Evolutionary conservation across 306 rosid genomes (phyloP).

Genomic region (Prunus kanzakura): DNA sequence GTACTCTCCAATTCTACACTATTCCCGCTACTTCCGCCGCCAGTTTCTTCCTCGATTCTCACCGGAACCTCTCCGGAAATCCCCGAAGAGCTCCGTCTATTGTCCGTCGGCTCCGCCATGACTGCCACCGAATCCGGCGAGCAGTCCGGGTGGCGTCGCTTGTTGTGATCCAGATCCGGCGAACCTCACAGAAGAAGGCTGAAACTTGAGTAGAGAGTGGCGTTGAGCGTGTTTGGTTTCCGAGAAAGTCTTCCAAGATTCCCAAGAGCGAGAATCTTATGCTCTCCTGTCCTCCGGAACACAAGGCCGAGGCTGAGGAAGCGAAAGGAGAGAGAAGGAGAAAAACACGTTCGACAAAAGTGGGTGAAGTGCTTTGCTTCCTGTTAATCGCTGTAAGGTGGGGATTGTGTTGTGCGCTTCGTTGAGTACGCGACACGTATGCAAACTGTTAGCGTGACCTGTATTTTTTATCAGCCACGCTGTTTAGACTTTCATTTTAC

Average conservation of each 20-base stretch:
- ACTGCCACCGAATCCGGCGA: conserved; percentile 26
- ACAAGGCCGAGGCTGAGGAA: background rate
- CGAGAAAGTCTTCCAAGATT: background rate
- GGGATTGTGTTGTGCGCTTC: background rate
- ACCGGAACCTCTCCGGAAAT: conserved; percentile 32
- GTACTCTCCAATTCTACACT: conserved; percentile 31
- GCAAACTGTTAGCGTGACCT: background rate
- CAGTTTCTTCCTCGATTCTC: conserved; percentile 21
- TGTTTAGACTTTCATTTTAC: background rate
- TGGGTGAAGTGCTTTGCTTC: background rate
- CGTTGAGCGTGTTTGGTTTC: background rate
- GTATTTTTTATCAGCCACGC: background rate
- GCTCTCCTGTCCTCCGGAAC: background rate
- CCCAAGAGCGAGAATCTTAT: conserved; percentile 8
- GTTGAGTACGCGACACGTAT: conserved; percentile 5
- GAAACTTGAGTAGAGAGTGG: background rate
- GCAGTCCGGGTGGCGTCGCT: conserved; percentile 5
- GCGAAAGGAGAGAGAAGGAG: background rate
- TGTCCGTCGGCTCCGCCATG: conserved; percentile 54
- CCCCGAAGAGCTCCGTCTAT: conserved; percentile 33
- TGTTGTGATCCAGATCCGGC: conserved; percentile 45
- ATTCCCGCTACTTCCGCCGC: conserved; percentile 23
- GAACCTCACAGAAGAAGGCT: background rate
- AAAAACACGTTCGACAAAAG: conserved; percentile 23
- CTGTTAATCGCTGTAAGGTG: background rate